Conservation (phyloP, 495 filamentous ascomycete species). For the Penicillium chermesinum region DNA sequence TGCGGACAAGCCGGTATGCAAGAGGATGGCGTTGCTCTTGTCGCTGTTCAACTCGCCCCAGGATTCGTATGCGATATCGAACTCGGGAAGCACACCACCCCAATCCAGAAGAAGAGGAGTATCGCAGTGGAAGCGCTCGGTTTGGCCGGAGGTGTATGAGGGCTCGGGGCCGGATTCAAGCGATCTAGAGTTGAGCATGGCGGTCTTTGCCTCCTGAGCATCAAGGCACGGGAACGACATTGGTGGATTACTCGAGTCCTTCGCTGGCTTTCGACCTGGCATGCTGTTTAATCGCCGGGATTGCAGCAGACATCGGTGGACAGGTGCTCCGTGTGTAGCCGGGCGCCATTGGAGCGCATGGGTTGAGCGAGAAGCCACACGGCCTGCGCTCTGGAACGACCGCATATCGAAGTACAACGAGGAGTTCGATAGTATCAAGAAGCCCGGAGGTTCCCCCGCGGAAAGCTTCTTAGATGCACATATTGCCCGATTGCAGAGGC, state of each 20-base stretch:
- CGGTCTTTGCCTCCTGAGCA: conserved; percentile 76
- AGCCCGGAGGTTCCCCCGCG: neutral
- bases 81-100: conserved; percentile 82
- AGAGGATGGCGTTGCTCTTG: conserved; percentile 82
- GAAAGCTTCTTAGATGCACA: conserved; percentile 1
- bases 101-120: conserved; percentile 84
- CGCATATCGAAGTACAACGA: conserved; percentile 14
- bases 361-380: conserved; percentile 21
- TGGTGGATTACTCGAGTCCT: conserved; percentile 73
- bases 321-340: conserved; percentile 7
- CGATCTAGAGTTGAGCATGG: conserved; percentile 67
- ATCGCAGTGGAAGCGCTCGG: conserved; percentile 65
- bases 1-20: conserved; percentile 92
- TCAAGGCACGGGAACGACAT: conserved; percentile 96
- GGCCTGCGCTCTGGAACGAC: conserved; percentile 21
- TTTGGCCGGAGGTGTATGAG: conserved; percentile 83
- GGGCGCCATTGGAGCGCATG: conserved; percentile 16
- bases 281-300: conserved; percentile 22
- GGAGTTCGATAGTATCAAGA: neutral
- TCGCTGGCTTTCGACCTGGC: conserved; percentile 26
- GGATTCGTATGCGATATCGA: conserved; percentile 86
- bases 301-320: conserved; percentile 21
- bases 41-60: conserved; percentile 82
- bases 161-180: conserved; percentile 81
- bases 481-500: conserved; percentile 15